These are phyloP conservation scores for Carpinus viminea DNA, from an alignment of 306 rosid genomes.

Conservation along the genomic window DNA sequence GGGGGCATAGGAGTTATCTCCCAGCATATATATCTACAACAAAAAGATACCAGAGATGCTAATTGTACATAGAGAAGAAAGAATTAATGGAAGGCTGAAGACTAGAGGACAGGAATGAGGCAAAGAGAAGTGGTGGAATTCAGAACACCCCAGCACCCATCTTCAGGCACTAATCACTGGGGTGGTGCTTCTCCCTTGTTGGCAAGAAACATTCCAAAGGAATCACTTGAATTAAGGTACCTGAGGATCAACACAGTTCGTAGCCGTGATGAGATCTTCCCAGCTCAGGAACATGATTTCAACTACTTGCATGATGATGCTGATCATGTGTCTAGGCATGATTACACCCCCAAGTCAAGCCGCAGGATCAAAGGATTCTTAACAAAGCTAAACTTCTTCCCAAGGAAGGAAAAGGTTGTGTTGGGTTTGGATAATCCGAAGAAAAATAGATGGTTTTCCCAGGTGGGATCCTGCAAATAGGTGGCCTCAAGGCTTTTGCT, in stretches of 20 bases:
- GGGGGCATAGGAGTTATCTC: slow-evolving; percentile 30
- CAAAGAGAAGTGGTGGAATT: slow-evolving; percentile 41
- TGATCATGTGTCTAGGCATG: slow-evolving; percentile 15
- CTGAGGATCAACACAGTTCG: slow-evolving; percentile 45
- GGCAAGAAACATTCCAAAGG: slow-evolving; percentile 65
- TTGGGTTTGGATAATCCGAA: slow-evolving; percentile 32
- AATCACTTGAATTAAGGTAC: slow-evolving; percentile 63
- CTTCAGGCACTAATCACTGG: slow-evolving; percentile 62
- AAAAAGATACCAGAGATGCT: slow-evolving; percentile 7
- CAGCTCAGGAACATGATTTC: slow-evolving; percentile 7
- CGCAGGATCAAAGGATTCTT: slow-evolving; percentile 20
- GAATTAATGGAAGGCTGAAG: slow-evolving; percentile 3
- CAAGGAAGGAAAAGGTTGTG: slow-evolving; percentile 24
- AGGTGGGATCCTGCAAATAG: slow-evolving; percentile 50
- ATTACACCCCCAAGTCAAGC: neutral
- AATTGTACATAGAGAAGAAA: slow-evolving; percentile 7
- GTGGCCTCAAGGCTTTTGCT: slow-evolving; percentile 87
- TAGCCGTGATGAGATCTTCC: slow-evolving; percentile 49
- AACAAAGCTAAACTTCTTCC: slow-evolving; percentile 22
- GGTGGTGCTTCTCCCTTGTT: slow-evolving; percentile 87
- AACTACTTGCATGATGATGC: neutral
- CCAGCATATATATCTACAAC: slow-evolving; percentile 8
- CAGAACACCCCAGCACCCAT: slow-evolving; percentile 80
- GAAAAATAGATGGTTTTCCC: slow-evolving; percentile 46
- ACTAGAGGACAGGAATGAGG: slow-evolving; percentile 26